phyloP scores from a whole-genome alignment of 768 basidiomycete species.

The Termitomyces sp. region DNA sequence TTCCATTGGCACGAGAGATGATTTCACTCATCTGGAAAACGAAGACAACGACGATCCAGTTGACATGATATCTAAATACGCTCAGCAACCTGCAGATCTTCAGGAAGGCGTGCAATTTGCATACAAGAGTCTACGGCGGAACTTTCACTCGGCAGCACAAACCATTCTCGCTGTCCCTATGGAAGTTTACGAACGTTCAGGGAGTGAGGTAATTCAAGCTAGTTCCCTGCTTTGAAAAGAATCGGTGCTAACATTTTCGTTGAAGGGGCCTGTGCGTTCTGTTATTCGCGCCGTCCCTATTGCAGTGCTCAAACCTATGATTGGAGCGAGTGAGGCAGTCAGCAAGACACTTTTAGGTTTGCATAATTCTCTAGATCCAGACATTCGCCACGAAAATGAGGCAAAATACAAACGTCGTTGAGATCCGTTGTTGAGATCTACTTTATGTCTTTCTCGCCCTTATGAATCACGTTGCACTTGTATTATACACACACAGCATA shows the following conservation, averaged over 20 bases:
- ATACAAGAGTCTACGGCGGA: slow-evolving; percentile 82
- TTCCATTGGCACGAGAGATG: slow-evolving; percentile 37
- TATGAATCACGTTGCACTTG: slow-evolving; percentile 8
- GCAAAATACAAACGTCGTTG: slow-evolving; percentile 90
- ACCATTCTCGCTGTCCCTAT: slow-evolving; percentile 98
- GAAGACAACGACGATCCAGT: slow-evolving; percentile 33
- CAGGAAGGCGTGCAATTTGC: slow-evolving; percentile 87
- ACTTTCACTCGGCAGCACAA: slow-evolving; percentile 92
- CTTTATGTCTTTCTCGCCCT: background rate
- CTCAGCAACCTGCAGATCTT: slow-evolving; percentile 81
- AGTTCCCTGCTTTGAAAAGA: background rate
- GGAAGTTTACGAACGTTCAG: slow-evolving; percentile 96
- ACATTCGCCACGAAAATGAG: slow-evolving; percentile 73
- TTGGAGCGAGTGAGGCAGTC: slow-evolving; percentile 94
- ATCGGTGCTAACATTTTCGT: slow-evolving; percentile 4
- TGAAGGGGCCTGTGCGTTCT: slow-evolving; percentile 84
- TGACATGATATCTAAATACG: slow-evolving; percentile 85
- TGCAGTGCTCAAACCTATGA: slow-evolving; percentile 96
- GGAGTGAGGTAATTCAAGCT: slow-evolving; percentile 64
- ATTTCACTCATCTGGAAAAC: slow-evolving; percentile 20
- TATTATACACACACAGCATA: slow-evolving; percentile 15
- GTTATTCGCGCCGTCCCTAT: slow-evolving; percentile 97
- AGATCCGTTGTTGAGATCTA: slow-evolving; percentile 41
- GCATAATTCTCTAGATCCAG: slow-evolving; percentile 89
- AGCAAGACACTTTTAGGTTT: slow-evolving; percentile 93